These are phyloP conservation scores for Saccharomyces hybrid DNA, from an alignment of 1,139 yeast genomes.

Conservation along the genomic window DNA sequence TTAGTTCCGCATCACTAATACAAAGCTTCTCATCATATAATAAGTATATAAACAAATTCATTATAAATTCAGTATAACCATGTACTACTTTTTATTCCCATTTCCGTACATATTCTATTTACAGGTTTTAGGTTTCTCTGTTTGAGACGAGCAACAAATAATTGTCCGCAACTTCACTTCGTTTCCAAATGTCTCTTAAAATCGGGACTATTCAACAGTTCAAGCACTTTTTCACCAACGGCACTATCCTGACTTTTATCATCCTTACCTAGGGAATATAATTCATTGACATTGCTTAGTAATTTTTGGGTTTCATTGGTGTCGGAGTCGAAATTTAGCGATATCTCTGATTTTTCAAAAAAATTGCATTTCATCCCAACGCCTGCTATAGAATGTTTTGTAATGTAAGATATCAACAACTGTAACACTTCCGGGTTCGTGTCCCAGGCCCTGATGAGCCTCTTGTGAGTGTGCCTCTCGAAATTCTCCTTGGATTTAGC, in stretches of 20 bases:
- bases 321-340: slow-evolving; percentile 35
- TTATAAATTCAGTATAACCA: not conserved
- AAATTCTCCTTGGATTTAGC: slow-evolving; percentile 94
- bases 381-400: slow-evolving; percentile 71
- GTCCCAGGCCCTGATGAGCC: slow-evolving; percentile 70
- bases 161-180: not conserved
- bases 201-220: slow-evolving; percentile 57
- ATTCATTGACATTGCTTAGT: not conserved
- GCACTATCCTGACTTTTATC: slow-evolving; percentile 2
- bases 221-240: slow-evolving; percentile 65
- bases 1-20: not conserved
- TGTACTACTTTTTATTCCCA: not conserved
- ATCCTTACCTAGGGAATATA: slow-evolving; percentile 8
- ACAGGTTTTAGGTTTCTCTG: not conserved
- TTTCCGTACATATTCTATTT: slow-evolving; percentile 1
- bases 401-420: slow-evolving; percentile 69
- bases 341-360: slow-evolving; percentile 46
- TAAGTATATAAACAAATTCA: not conserved
- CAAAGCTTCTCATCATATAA: not conserved
- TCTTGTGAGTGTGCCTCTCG: slow-evolving; percentile 76
- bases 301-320: slow-evolving; percentile 1
- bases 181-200: slow-evolving; percentile 39
- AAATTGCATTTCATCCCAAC: slow-evolving; percentile 76
- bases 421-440: slow-evolving; percentile 82
- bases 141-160: not conserved